Conservation (phyloP, 345 rosid genomes). For the Hibiscus tridactylites region DNA sequence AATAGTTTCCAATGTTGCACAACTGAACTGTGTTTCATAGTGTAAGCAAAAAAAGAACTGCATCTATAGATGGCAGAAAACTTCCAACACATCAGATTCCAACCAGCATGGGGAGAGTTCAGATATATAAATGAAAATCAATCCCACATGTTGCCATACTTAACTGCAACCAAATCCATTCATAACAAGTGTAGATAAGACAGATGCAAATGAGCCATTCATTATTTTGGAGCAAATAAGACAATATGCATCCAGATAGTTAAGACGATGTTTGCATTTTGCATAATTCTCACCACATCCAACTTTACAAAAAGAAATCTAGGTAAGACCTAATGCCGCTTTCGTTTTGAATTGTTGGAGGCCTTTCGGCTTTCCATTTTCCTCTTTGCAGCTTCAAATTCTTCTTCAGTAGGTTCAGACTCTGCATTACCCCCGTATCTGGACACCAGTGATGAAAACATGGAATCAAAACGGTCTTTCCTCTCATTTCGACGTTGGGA, state of each 20-base stretch:
- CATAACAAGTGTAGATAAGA: too few relatives aligned
- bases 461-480: slow-evolving; percentile 66
- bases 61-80: too few relatives aligned
- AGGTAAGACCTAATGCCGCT: background rate
- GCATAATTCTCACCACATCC: background rate
- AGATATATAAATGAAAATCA: too few relatives aligned
- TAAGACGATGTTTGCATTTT: background rate
- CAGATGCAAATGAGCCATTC: too few relatives aligned
- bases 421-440: slow-evolving; percentile 57
- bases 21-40: too few relatives aligned
- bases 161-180: too few relatives aligned
- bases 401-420: slow-evolving; percentile 81
- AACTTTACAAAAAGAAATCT: background rate
- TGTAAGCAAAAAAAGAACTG: too few relatives aligned
- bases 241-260: background rate
- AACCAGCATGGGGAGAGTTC: too few relatives aligned
- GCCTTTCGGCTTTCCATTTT: slow-evolving; percentile 48
- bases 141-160: too few relatives aligned
- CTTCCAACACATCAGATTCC: too few relatives aligned
- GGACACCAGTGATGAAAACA: slow-evolving; percentile 71
- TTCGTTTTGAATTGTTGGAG: slow-evolving; percentile 8
- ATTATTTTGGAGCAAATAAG: too few relatives aligned
- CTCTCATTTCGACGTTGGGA: slow-evolving; percentile 57
- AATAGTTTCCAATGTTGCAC: too few relatives aligned
- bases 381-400: slow-evolving; percentile 72